phyloP scores from a whole-genome alignment of 1,139 yeast genomes.

The Kluyveromyces marxianus region DNA sequence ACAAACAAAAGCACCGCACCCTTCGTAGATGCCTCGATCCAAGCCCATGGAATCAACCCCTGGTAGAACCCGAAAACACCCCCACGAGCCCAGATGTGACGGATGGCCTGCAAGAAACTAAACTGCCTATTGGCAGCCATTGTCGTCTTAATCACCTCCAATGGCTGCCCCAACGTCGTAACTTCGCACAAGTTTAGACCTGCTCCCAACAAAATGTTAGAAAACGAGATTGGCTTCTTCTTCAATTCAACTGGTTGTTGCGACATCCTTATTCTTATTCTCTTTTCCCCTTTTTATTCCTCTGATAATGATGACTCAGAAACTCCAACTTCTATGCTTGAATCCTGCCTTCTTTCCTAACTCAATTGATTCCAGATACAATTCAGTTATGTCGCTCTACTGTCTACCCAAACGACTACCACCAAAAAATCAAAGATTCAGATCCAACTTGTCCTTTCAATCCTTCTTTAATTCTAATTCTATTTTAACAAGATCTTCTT shows the following conservation, averaged over 20 bases:
- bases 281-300: neutral
- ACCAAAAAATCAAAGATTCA: too few relatives aligned
- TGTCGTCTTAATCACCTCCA: constrained; percentile 92
- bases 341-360: too few relatives aligned
- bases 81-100: constrained; percentile 85
- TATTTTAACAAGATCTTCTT: too few relatives aligned
- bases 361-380: too few relatives aligned
- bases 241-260: constrained; percentile 25
- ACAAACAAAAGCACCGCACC: constrained; percentile 96
- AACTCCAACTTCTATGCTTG: too few relatives aligned
- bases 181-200: constrained; percentile 89
- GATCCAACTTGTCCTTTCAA: too few relatives aligned
- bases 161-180: constrained; percentile 91
- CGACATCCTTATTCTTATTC: neutral
- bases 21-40: constrained; percentile 98
- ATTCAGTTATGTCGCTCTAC: too few relatives aligned
- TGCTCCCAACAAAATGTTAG: constrained; percentile 89
- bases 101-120: constrained; percentile 57
- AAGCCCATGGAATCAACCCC: constrained; percentile 98
- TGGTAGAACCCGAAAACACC: constrained; percentile 89
- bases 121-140: constrained; percentile 93
- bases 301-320: too few relatives aligned
- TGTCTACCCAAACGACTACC: too few relatives aligned
- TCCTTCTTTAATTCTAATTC: too few relatives aligned
- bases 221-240: constrained; percentile 81